Percentiles rank a stretch among this genome's conserved stretches.
Conservation (phyloP, 2,329 filamentous ascomycete species). For the Amylocarpus encephaloides region DNA sequence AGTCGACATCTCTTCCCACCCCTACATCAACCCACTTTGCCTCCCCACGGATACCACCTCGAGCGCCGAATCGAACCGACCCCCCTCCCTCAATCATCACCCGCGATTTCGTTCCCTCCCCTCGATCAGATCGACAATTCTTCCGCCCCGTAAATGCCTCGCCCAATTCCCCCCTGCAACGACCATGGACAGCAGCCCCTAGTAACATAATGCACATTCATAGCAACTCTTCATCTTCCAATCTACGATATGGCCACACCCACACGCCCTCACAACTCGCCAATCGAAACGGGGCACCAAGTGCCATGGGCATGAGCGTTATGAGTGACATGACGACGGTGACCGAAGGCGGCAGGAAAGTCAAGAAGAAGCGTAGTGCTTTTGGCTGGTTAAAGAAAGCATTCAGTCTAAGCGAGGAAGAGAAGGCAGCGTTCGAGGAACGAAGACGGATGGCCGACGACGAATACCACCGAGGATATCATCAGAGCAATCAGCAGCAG, state of each 20-base stretch:
- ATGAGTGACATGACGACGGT: constrained; percentile 45
- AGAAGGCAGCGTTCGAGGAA: constrained; percentile 53
- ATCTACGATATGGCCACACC: constrained; percentile 28
- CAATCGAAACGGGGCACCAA: constrained; percentile 25
- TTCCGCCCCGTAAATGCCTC: constrained; percentile 58
- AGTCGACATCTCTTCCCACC: constrained; percentile 1
- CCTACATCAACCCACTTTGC: neutral
- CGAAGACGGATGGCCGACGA: constrained; percentile 33
- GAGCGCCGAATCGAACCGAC: constrained; percentile 1
- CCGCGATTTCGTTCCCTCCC: constrained; percentile 27
- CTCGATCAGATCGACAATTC: constrained; percentile 47
- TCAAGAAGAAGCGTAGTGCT: constrained; percentile 62
- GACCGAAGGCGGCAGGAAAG: constrained; percentile 32
- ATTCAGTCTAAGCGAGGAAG: constrained; percentile 58
- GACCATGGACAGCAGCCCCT: constrained; percentile 31
- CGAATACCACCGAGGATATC: constrained; percentile 7
- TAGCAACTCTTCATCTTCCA: constrained; percentile 43
- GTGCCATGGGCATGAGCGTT: constrained; percentile 40
- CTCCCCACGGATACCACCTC: constrained; percentile 10
- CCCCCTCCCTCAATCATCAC: constrained; percentile 10
- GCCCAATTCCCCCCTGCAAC: constrained; percentile 56
- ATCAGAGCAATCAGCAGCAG: neutral
- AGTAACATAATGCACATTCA: constrained; percentile 23
- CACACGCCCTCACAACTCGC: constrained; percentile 19
- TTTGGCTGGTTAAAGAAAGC: constrained; percentile 66